phyloP scores from a whole-genome alignment of 257 asterid species.

The Handroanthus guayacan region DNA sequence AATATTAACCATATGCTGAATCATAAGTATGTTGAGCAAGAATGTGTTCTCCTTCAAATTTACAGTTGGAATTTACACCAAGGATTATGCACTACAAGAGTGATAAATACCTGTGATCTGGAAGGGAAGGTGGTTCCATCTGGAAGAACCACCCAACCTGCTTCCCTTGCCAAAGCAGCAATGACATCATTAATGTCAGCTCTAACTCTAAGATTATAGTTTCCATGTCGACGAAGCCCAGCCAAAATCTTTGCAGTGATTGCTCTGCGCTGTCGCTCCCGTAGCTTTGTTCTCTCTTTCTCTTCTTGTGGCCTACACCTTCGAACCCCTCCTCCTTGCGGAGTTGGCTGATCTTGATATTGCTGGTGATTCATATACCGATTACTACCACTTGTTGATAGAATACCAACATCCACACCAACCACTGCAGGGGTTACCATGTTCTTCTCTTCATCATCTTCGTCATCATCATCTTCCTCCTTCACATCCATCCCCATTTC shows the following conservation, averaged over 20 bases:
- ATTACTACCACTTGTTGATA: constrained; percentile 55
- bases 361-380: constrained; percentile 66
- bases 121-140: constrained; percentile 99
- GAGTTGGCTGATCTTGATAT: constrained; percentile 77
- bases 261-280: constrained; percentile 97
- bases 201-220: constrained; percentile 95
- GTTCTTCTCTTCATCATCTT: constrained; percentile 72
- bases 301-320: constrained; percentile 97
- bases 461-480: constrained; percentile 88
- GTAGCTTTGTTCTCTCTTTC: constrained; percentile 95
- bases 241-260: constrained; percentile 97
- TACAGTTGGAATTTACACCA: constrained; percentile 15
- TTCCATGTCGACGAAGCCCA: constrained; percentile 96
- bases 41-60: constrained; percentile 16
- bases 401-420: constrained; percentile 65
- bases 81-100: background rate
- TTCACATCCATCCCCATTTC: constrained; percentile 96
- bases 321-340: constrained; percentile 79
- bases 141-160: constrained; percentile 99
- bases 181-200: constrained; percentile 98
- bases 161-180: constrained; percentile 99
- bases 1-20: background rate
- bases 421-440: constrained; percentile 47
- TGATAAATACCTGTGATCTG: constrained; percentile 68
- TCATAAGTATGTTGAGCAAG: constrained; percentile 18